These are phyloP conservation scores for Aspergillus felis DNA, from an alignment of 2,329 filamentous ascomycete species.

Conservation along the genomic window DNA sequence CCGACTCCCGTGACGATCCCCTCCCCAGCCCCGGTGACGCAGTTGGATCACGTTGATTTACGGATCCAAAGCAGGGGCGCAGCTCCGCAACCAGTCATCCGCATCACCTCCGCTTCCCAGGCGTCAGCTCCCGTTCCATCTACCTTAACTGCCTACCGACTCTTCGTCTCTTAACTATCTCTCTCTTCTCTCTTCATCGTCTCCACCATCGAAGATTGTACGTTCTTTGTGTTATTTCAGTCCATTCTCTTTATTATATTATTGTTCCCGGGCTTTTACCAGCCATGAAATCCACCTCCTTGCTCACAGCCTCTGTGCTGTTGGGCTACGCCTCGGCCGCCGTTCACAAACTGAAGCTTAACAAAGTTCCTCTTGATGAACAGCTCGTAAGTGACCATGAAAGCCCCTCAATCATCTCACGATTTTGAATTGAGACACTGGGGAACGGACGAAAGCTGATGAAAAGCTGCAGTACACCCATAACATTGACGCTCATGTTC, in stretches of 20 bases:
- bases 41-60: slow-evolving; percentile 17
- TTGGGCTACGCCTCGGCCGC: slow-evolving; percentile 78
- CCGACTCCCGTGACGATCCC: slow-evolving; percentile 14
- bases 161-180: slow-evolving; percentile 19
- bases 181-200: slow-evolving; percentile 20
- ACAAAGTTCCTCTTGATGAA: slow-evolving; percentile 89
- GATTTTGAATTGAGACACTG: neutral
- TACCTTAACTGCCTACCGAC: slow-evolving; percentile 4
- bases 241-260: neutral
- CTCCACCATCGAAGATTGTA: slow-evolving; percentile 13
- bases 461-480: slow-evolving; percentile 60
- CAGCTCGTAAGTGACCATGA: slow-evolving; percentile 68
- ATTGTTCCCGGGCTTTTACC: slow-evolving; percentile 7
- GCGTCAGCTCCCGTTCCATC: slow-evolving; percentile 24
- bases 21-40: slow-evolving; percentile 19
- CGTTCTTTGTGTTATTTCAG: slow-evolving; percentile 6
- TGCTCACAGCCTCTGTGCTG: slow-evolving; percentile 75
- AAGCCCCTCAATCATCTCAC: neutral
- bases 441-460: neutral
- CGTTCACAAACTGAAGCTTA: slow-evolving; percentile 93
- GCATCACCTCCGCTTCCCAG: slow-evolving; percentile 18
- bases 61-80: slow-evolving; percentile 8
- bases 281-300: slow-evolving; percentile 78
- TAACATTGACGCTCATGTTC: slow-evolving; percentile 76
- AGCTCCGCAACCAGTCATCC: slow-evolving; percentile 23